These are phyloP conservation scores for Penicillium sp. DNA, from an alignment of 2,329 filamentous ascomycete species.

Conservation along the genomic window DNA sequence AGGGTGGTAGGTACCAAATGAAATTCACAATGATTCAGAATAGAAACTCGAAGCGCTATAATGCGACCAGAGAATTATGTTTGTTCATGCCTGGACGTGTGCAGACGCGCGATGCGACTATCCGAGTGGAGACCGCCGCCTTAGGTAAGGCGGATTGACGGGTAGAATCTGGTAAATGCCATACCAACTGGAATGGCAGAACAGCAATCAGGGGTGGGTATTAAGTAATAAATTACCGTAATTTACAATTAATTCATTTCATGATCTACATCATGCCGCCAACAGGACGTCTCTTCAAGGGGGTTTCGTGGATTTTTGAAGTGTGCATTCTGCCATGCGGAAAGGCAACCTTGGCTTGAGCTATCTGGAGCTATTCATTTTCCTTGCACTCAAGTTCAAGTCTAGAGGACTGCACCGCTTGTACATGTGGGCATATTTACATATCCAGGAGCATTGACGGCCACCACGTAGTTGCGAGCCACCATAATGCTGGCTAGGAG, in stretches of 20 bases:
- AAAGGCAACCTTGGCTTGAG: no score
- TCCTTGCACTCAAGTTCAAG: no score
- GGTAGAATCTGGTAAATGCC: neutral
- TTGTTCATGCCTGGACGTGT: constrained; percentile 22
- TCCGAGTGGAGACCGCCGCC: constrained; percentile 11
- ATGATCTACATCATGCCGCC: no score
- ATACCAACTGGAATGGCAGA: neutral
- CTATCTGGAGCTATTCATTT: no score
- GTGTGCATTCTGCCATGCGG: no score
- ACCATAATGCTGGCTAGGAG: no score
- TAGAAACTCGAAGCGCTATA: neutral
- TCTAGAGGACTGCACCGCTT: no score
- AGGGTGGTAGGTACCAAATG: neutral
- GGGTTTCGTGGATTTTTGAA: no score
- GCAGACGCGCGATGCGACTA: constrained; percentile 19
- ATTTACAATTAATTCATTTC: neutral
- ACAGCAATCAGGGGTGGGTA: neutral
- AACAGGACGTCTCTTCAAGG: no score
- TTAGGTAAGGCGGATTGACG: constrained; percentile 16
- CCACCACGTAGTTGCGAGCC: no score
- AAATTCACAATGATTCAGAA: neutral
- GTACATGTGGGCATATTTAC: no score
- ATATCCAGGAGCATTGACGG: no score
- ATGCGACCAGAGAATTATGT: neutral
- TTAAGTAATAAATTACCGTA: neutral